Base-by-base conservation (phyloP, 2,329 filamentous ascomycete species). In the Paecilomyces sp. region DNA sequence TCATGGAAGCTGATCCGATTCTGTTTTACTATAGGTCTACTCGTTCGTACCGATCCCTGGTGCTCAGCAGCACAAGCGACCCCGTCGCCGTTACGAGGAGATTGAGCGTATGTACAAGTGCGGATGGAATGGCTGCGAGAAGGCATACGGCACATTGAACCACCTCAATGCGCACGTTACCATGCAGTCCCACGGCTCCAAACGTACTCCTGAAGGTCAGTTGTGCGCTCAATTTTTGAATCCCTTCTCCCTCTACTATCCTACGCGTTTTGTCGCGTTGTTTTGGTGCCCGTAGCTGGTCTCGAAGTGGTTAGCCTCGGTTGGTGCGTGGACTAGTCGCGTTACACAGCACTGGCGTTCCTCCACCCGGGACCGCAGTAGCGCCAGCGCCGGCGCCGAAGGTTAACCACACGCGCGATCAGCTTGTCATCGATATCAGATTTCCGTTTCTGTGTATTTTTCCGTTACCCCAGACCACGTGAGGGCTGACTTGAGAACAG, bases 51-150 rank as follows among this genome's bases (percentile, higher is more conserved):
- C 94, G 0, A 97, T 97, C 69, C 94, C 94, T 1, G 94, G 94
- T 64, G 91, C 93, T 12, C 92, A 97, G 73, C 94, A 99, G 74
- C 93, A 97, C 75, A 99, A 99, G 81, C 87, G 94, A 60, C 94
- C 94, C 12, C 86, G 94, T 64, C 84, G 94, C 69, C 86, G 94
- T 58, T 99, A 97, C 70, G 94, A 99, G 77, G 94, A 99, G 74
- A 99, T 99, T 68, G 94, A 99, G 80, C 88, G 94, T 72, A 97
- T 99, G 94, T 97, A 99, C 82, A 97, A 97, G 77, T 99, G 94
- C 72, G 94, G 93, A 28, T 97, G 92, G 91, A 93, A 97, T 65
- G 92, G 92, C 8, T 99, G 94, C 72, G 94, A 99, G 77, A 99
- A 99, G 79, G 94, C 94, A 2, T 99, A 99, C 68, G 94, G 94